These are phyloP conservation scores for Pestalotiopsis sp. DNA, from an alignment of 2,329 filamentous ascomycete species.

Conservation along the genomic window DNA sequence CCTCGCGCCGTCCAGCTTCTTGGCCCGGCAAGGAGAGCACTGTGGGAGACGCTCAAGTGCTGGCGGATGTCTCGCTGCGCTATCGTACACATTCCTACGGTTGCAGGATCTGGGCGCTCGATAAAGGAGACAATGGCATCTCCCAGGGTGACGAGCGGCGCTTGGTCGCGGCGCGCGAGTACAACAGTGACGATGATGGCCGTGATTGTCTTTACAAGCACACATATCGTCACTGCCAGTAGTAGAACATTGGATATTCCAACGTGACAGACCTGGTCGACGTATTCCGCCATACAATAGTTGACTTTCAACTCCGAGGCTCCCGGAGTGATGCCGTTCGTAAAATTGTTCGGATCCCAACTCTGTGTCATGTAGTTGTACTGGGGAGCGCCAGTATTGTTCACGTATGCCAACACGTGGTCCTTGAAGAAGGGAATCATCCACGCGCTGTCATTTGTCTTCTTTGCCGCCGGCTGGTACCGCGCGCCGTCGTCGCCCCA, in stretches of 20 bases:
- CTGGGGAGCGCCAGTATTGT: neutral
- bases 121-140: constrained; percentile 54
- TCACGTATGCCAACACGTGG: neutral
- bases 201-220: constrained; percentile 38
- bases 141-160: constrained; percentile 49
- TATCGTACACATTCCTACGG: constrained; percentile 23
- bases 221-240: constrained; percentile 25
- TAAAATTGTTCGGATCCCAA: neutral
- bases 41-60: constrained; percentile 1
- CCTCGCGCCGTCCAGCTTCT: constrained; percentile 12
- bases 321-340: neutral
- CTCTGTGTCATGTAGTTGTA: neutral
- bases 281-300: constrained; percentile 21
- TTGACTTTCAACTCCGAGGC: constrained; percentile 12
- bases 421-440: neutral
- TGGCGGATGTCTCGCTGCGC: constrained; percentile 15
- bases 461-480: neutral
- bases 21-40: constrained; percentile 12
- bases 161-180: constrained; percentile 33
- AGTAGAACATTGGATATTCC: constrained; percentile 20
- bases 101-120: constrained; percentile 42
- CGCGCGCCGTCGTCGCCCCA: neutral
- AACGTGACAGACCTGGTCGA: constrained; percentile 19
- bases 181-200: constrained; percentile 32
- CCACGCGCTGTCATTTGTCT: neutral